Base-by-base conservation (phyloP, 306 rosid species). In the Vigna unguiculata region DNA sequence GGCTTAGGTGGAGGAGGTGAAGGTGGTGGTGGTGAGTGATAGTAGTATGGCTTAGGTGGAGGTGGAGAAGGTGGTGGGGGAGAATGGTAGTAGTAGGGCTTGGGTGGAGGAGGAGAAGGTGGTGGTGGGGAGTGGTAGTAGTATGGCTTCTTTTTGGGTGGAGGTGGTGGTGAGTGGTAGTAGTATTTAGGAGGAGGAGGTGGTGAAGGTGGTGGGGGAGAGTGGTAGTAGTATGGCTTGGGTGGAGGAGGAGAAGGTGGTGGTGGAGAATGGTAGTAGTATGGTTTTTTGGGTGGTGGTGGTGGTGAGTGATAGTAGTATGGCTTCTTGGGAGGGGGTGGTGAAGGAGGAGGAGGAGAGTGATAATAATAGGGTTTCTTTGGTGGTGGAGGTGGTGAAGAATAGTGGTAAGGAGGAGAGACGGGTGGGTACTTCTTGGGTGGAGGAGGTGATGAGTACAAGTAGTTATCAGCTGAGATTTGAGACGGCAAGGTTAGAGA, bases 391-490 rank as follows among this genome's bases (percentile, higher is more conserved):
- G 81, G 85, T 25, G 81, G 81, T 15, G 83, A 63, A 13, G 15
- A 15, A 30, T 62, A 79, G 38, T 79, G 64, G 74, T 79, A 79
- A 1, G 85, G 67, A 40, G 83, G 88, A 9, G 88, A 70, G 9
- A 76, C 80, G 32, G 70, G 71, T 10, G 71, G 71, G 2, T n/a
- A n/a, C n/a, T n/a, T n/a, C 32, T 25, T 25, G 3, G 30, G 30
- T 25, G 30, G n/a, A n/a, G n/a, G 43, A 5, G 78, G 93, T 41
- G 95, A 90, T 1, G 90, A 48, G 54, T 89, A 89, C 6, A 52
- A 0, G 81, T 91, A 88, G 78, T 74, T 55, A 20, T 91, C 85
- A 0, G 83, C 82, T 24, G 80, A 81, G 74, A 71, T 78, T 72
- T 72, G 71, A 7, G 80, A 46, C 9, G 83, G 81, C 15, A 81